Evolutionary conservation across 257 asterid genomes (phyloP).

Genomic region (Gentiana macrophylla): DNA sequence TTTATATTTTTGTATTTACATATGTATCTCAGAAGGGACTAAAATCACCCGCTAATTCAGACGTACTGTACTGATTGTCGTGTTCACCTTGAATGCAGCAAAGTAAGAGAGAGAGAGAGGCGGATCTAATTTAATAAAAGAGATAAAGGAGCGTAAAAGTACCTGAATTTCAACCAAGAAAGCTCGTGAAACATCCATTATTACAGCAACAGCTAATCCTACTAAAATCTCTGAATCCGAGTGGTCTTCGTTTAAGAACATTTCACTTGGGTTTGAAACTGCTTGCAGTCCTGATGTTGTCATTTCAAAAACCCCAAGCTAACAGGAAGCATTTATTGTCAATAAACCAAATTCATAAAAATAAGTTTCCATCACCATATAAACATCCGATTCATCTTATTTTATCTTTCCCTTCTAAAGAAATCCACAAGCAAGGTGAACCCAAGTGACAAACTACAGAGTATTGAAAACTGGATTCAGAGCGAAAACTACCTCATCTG

Average conservation of each 20-base stretch:
- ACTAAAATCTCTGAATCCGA: slow-evolving; percentile 75
- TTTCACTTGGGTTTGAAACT: slow-evolving; percentile 77
- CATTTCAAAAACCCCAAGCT: slow-evolving; percentile 97
- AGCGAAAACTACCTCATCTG: slow-evolving; percentile 70
- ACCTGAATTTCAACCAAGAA: slow-evolving; percentile 88
- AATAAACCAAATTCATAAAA: slow-evolving; percentile 2
- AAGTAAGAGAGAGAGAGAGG: background rate
- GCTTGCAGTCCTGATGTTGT: slow-evolving; percentile 62
- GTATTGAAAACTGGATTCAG: background rate
- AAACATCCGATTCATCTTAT: background rate
- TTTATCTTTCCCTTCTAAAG: too few species aligned
- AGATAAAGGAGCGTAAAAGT: slow-evolving; percentile 3
- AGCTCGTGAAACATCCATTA: slow-evolving; percentile 87
- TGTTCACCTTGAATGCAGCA: too few species aligned
- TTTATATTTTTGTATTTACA: too few species aligned
- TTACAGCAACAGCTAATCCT: slow-evolving; percentile 82
- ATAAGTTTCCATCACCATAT: background rate
- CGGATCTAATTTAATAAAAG: background rate
- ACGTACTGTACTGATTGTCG: too few species aligned
- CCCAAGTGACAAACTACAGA: too few species aligned
- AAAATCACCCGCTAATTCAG: too few species aligned
- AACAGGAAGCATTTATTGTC: slow-evolving; percentile 16
- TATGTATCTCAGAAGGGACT: too few species aligned
- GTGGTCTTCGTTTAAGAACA: slow-evolving; percentile 70
- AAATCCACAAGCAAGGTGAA: too few species aligned